Evolutionary conservation across 305 asterid species (phyloP).

Genomic region (Petunia hybrid): DNA sequence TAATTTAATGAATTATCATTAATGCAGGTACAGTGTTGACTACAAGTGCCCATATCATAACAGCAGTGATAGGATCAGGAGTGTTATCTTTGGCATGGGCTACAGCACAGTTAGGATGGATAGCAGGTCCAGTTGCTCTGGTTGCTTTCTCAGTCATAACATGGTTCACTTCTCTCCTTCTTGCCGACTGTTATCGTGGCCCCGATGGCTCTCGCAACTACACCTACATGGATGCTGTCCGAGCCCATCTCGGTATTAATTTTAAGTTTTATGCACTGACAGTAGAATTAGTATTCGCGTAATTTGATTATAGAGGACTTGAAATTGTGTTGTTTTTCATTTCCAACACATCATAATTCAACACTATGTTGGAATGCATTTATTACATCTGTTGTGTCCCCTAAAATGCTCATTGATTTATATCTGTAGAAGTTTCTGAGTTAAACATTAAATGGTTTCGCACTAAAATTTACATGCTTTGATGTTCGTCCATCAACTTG

Average conservation of each 20-base stretch:
- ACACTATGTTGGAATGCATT: conserved; percentile 8
- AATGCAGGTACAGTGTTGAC: conserved; percentile 52
- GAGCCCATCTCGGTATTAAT: conserved; percentile 41
- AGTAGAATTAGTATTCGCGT: background rate
- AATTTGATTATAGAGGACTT: background rate
- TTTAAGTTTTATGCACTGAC: background rate
- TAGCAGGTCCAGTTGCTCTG: conserved; percentile 53
- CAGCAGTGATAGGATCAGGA: conserved; percentile 64
- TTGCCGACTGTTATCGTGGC: conserved; percentile 49
- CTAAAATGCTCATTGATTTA: background rate
- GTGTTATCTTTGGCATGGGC: conserved; percentile 63
- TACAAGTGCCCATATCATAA: conserved; percentile 60
- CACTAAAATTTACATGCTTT: no score
- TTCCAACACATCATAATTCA: background rate
- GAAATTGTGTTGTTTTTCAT: background rate
- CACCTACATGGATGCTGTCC: conserved; percentile 62
- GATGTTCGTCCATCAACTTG: background rate
- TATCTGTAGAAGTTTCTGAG: background rate
- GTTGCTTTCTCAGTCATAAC: conserved; percentile 51
- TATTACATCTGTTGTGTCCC: background rate
- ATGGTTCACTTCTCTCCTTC: conserved; percentile 48
- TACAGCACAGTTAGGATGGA: conserved; percentile 59
- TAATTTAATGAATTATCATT: background rate
- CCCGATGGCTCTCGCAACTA: conserved; percentile 53
- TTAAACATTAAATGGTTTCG: background rate